Percentiles rank a stretch among this genome's conserved stretches.
Evolutionary conservation across 495 filamentous ascomycete species (phyloP).

Genomic region (Neurospora intermedia): DNA sequence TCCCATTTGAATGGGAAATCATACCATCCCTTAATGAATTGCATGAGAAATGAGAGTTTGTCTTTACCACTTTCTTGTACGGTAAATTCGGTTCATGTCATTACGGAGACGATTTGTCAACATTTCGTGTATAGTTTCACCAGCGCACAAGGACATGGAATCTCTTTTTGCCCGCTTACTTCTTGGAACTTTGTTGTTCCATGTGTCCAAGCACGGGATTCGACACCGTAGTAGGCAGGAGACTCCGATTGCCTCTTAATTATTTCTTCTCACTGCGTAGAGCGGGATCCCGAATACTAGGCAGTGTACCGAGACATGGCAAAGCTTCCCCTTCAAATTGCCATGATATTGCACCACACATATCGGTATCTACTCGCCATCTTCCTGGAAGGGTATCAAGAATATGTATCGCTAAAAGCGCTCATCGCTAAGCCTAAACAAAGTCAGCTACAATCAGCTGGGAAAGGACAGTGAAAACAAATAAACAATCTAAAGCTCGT

Average conservation of each 20-base stretch:
- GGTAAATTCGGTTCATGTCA: background rate
- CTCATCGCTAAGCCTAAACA: background rate
- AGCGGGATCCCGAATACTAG: background rate
- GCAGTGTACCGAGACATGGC: no score
- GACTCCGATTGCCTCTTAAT: background rate
- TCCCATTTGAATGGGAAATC: background rate
- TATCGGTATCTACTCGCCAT: background rate
- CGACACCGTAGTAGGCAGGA: background rate
- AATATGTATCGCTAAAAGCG: background rate
- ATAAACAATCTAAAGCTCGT: background rate
- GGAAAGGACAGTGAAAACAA: background rate
- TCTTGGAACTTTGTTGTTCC: background rate
- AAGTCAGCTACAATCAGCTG: background rate
- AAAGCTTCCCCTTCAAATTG: background rate
- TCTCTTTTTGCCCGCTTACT: background rate
- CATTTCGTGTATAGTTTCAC: background rate
- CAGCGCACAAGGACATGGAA: background rate
- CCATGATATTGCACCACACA: background rate
- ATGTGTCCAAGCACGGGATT: background rate
- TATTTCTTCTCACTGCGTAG: background rate
- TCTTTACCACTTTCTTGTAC: background rate
- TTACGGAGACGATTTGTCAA: background rate
- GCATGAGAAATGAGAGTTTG: constrained; percentile 4
- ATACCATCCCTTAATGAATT: background rate
- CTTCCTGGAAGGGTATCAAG: background rate